Evolutionary conservation across 1,139 yeast species (phyloP), one percentile per base, ranked within the genome.

Genomic region (Scheffersomyces lignicola): DNA sequence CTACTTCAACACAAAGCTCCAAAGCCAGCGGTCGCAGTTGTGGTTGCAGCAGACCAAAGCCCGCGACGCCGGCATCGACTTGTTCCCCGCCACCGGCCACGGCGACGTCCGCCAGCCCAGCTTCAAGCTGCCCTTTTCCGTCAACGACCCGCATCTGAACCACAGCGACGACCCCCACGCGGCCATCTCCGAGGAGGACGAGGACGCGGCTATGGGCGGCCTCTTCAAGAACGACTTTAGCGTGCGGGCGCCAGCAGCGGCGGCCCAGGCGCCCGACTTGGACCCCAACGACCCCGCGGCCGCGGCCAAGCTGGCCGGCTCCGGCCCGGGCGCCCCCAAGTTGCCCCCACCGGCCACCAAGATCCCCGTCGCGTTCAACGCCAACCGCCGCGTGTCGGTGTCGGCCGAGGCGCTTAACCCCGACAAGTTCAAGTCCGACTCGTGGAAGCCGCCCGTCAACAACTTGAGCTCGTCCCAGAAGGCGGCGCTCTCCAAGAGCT

Each of bases 341-440:
- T 28, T 36, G 20, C 37, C 51, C 29, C 47, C 52, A 11, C 40
- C 56, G 44, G 33, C 54, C 43, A 42, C 44, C 11, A 52, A 54
- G 35, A 57, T 78, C 34, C 85, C 85, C 15, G 58, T 65, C 34
- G 70, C 78, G 28, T 83, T 84, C 62, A 85, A 85, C 54, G 88
- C 89, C 33, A 79, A 83, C 58, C 78, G 96, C 66, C 80, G 96
- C 66, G 83, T 88, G 4, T 83, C 94, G 18, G 96, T 88, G 15
- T 79, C 89, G 34, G 96, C 95, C 4, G 96, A 87, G 62, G 79
- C 83, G 4, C 52, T 78, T 51, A 76, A 76, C 50, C 83, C 82
- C 12, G 79, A 73, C 41, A 71, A 69, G 56, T 74, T 50, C 48
- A 65, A 51, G 33, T 76, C 80, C 31, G 86, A 82, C 54, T 63